Base-by-base conservation (phyloP, 192 early-diverging fungal genomes). In the Rhizophagus clarus region DNA sequence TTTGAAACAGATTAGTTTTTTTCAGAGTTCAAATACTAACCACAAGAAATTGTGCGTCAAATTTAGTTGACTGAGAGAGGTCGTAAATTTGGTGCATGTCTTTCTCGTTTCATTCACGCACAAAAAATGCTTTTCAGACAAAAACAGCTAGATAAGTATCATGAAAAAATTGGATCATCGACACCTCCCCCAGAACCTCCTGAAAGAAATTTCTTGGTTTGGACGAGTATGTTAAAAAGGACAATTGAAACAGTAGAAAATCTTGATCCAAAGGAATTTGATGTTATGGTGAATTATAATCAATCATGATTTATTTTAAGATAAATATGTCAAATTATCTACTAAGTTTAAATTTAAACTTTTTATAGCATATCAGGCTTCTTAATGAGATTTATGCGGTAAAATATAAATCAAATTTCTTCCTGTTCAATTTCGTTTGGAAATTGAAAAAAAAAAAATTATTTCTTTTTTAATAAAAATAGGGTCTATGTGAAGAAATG, bases 351-450 rank as follows among this genome's bases (percentile, higher is more conserved):
- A 24, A 56, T 42, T 74, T 28, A 61, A 17, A 24, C 15, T 72
- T 34, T 24, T 28, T 79, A 12, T 66, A 91, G 83, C 89, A 93
- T 80, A 91, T 94, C 66, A 86, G 93, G 60, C 90, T 93, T 61
- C 87, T 99, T 45, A 97, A 97, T 83, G 97, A 99, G 81, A 97
- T 99, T 60, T 96, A 97, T 81, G 93, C 96, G n/a, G 91, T 95
- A 76, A 86, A 85, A 74, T 29, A 12, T 28, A 14, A 34, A 20
- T 31, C 47, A 37, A 31, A 24, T 47, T 61, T 24, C 17, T 17
- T n/a, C 22, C 2, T 14, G 31, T 28, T 26, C 64, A 20, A 20
- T 34, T 34, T 68, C 7, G 64, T 67, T 67, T 70, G 69, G 29
- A 64, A 6, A 11, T 11, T 20, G 17, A 20, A 56, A 56, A 56